Base-by-base conservation (phyloP, 2,329 filamentous ascomycete genomes). In the Penicillium frequentans region DNA sequence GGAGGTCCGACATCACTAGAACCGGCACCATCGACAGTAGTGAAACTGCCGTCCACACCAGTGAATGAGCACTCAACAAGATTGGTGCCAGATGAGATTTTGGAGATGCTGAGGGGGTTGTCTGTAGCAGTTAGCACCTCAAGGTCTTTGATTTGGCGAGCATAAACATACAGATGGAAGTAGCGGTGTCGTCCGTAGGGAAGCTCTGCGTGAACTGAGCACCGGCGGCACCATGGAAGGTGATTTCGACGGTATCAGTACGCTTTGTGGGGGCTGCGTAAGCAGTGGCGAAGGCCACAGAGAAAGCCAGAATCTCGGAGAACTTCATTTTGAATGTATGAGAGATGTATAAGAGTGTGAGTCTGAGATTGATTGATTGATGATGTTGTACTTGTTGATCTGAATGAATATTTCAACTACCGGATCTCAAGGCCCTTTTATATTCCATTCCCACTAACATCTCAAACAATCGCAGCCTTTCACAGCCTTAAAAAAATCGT, bases 1-100 rank as follows among this genome's bases (percentile, higher is more conserved):
- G 69, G 69, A 43, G 69, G 66, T 19, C 66, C 69, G 53, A 71
- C 69, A 60, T 66, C 62, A 3, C 66, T 64, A 19, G 55, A 64
- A 2, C 60, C 42, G 7, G 52, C 62, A n/a, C 65, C 64, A 16
- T 61, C 55, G 27, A 70, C 52, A 2, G 56, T 45, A 1, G 65
- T 70, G 4, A 56, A 26, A 27, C 63, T 66, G 8, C 63, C 59
- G 29, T 70, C 64, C 33, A 64, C 54, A 3, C 68, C 69, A 16
- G 47, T 13, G 35, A 70, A 67, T n/a, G 50, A 57, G 48, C 69
- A 71, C 24, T 56, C 67, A 7, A 63, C 60, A 3, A 61, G 63
- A 19, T 60, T 63, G 2, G 49, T 57, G 47, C 23, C 33, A 14
- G 61, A 65, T 9, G 37, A 50, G 24, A 71, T 71, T 8, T 62